Evolutionary conservation across 345 rosid species (phyloP), one percentile per base, ranked within the genome.

Genomic region (Clarkia xantiana): DNA sequence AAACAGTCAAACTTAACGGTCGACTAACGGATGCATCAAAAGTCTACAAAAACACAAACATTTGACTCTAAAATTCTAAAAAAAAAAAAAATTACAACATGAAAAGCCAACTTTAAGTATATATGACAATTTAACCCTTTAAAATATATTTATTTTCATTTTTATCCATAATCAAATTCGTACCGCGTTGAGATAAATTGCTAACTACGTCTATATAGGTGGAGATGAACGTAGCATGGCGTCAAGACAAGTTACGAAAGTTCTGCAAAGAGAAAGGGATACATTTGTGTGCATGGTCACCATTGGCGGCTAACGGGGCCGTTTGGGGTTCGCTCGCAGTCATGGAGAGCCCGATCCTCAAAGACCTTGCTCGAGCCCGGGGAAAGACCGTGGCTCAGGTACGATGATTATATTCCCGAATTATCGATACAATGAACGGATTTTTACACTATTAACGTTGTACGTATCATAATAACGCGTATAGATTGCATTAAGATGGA

Each of bases 211-310:
- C 36, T 1, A 51, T 18, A 45, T 16, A 51, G 60, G 59, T 59
- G 42, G 63, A 64, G 44, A 47, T 64, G 63, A 53, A 64, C 14
- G 55, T 53, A 5, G 59, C 42, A 9, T 58, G 68, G 63, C 63
- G 49, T 42, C 68, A 58, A 18, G 42, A 48, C 22, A 47, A 42
- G 42, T 13, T 53, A 17, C 14, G 22, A 11, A 36, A 16, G 3
- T 64, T 18, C 49, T 58, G 59, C 55, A 53, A 38, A 14, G 64
- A 45, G 29, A 52, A 53, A 11, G 52, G 57, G 4, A 52, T 45
- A 14, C 57, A 52, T 15, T 10, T 52, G 9, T 18, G 39, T 29
- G 57, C 57, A 7, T 60, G 45, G 52, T 60, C 64, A 12, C 52
- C 57, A 6, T 44, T 60, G 36, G 64, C 38, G n/a, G 45, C 63